phyloP scores from a whole-genome alignment of 306 rosid genomes.

The Acacia confusa region DNA sequence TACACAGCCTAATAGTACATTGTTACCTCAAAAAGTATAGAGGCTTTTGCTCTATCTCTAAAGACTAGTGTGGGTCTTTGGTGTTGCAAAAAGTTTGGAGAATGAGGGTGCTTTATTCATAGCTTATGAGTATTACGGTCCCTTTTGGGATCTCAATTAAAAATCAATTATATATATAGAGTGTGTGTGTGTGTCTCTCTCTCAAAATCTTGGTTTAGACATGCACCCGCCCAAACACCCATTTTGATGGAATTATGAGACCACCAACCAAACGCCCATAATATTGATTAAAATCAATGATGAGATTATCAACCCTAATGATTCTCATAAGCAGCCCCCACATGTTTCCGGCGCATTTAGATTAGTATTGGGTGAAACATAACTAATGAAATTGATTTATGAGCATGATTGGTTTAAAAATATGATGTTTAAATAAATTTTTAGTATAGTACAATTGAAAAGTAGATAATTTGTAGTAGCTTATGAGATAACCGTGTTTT shows the following conservation, averaged over 20 bases:
- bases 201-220: background rate
- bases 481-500: background rate
- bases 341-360: background rate
- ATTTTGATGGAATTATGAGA: background rate
- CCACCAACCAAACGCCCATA: background rate
- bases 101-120: background rate
- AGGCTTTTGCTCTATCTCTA: background rate
- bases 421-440: background rate
- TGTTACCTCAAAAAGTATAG: background rate
- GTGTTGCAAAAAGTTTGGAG: background rate
- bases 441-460: no score
- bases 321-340: background rate
- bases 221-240: background rate
- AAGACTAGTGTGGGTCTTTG: background rate
- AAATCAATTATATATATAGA: no score
- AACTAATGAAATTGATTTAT: background rate
- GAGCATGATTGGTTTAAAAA: background rate
- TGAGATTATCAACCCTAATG: background rate
- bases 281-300: background rate
- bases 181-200: no score
- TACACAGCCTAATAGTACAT: background rate
- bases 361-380: background rate
- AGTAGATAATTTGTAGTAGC: no score
- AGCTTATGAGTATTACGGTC: background rate
- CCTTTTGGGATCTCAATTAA: background rate